phyloP scores from a whole-genome alignment of 2,329 filamentous ascomycete genomes.

The Paramyrothecium sp. region DNA sequence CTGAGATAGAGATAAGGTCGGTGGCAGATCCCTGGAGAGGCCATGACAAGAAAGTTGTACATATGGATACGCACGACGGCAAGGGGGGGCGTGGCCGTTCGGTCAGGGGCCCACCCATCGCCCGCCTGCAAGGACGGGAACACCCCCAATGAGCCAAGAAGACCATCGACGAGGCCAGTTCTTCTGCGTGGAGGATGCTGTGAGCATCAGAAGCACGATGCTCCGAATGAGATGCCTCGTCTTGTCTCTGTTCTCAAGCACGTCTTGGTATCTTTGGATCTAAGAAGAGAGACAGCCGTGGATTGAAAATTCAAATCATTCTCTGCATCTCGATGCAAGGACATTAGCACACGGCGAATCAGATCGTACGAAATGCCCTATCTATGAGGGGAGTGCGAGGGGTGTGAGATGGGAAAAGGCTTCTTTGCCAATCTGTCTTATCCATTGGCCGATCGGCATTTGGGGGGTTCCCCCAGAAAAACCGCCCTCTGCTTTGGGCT shows the following conservation, averaged over 20 bases:
- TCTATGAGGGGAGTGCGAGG: not conserved
- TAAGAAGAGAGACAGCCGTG: no score
- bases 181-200: not conserved
- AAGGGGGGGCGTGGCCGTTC: not conserved
- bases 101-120: not conserved
- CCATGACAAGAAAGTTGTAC: not conserved
- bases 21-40: not conserved
- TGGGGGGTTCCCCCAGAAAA: not conserved
- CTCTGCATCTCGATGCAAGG: no score
- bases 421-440: not conserved
- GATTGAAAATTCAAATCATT: no score
- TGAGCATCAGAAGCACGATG: no score
- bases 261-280: no score
- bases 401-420: not conserved
- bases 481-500: not conserved
- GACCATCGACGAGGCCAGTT: not conserved
- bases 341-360: no score
- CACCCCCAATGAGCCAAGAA: not conserved
- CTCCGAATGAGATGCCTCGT: no score
- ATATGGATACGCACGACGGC: not conserved
- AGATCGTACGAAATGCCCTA: not conserved
- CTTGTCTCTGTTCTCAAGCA: no score
- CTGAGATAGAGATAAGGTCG: not conserved
- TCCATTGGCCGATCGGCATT: not conserved
- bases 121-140: not conserved